These are phyloP conservation scores for Bruguiera sexangula DNA, from an alignment of 345 rosid species.

Conservation along the genomic window DNA sequence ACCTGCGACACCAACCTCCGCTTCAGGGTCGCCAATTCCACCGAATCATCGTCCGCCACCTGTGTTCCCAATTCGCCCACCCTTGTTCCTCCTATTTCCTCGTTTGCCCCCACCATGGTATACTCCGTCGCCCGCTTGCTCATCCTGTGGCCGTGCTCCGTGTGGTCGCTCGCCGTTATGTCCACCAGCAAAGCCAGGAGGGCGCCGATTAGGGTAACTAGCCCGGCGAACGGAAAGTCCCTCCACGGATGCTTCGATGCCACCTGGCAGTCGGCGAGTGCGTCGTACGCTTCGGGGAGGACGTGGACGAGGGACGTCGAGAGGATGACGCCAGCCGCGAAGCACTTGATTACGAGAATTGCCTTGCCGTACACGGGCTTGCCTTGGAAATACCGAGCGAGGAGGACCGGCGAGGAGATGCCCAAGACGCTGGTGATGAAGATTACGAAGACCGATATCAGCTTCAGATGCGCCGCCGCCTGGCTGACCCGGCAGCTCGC, in stretches of 20 bases:
- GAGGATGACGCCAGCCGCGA: slow-evolving; percentile 95
- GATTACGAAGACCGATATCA: slow-evolving; percentile 53
- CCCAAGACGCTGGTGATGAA: slow-evolving; percentile 74
- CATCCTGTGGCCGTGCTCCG: slow-evolving; percentile 41
- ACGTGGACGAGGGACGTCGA: slow-evolving; percentile 93
- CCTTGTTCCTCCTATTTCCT: slow-evolving; percentile 27
- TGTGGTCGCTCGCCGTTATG: slow-evolving; percentile 77
- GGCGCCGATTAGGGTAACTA: slow-evolving; percentile 66
- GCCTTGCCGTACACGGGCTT: slow-evolving; percentile 76
- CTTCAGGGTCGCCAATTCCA: slow-evolving; percentile 54
- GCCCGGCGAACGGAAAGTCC: slow-evolving; percentile 86
- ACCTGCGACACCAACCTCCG: slow-evolving; percentile 86
- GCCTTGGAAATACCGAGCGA: slow-evolving; percentile 74
- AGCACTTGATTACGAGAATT: slow-evolving; percentile 67
- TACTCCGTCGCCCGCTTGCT: slow-evolving; percentile 25
- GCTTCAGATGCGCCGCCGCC: slow-evolving; percentile 71
- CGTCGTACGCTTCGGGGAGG: slow-evolving; percentile 74
- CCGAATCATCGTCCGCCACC: slow-evolving; percentile 24
- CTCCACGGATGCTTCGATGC: slow-evolving; percentile 77
- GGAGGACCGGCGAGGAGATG: slow-evolving; percentile 57
- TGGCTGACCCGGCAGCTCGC: slow-evolving; percentile 52
- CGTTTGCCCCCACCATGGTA: slow-evolving; percentile 40
- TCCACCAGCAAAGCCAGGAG: slow-evolving; percentile 72
- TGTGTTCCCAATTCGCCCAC: slow-evolving; percentile 23
- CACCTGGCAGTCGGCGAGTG: slow-evolving; percentile 72